Conservation (phyloP, 139 green algal genomes). For the Monoraphidium neglectum region DNA sequence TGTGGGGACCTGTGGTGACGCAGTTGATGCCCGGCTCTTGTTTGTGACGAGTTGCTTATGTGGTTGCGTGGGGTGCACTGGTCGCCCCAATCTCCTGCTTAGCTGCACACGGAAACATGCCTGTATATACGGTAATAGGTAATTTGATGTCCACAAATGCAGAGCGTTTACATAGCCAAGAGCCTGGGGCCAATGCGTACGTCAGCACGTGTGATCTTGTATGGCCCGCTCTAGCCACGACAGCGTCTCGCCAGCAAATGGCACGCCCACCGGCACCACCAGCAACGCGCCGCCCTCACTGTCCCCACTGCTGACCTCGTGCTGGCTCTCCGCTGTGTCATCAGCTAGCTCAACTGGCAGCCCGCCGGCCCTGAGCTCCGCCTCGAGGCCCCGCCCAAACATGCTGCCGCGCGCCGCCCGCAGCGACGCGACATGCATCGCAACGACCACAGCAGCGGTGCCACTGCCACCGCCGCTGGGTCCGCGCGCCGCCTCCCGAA, state of each 20-base stretch:
- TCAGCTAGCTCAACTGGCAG: neutral
- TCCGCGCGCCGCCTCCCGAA: neutral
- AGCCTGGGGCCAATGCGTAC: too few relatives aligned
- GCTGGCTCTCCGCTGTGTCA: neutral
- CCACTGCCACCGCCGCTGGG: neutral
- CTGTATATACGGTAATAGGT: too few relatives aligned
- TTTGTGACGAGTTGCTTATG: too few relatives aligned
- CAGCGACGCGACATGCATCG: neutral
- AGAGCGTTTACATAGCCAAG: too few relatives aligned
- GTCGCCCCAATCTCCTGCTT: too few relatives aligned
- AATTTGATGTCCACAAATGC: too few relatives aligned
- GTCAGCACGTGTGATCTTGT: constrained; percentile 5
- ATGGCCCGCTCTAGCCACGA: neutral
- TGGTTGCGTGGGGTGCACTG: too few relatives aligned
- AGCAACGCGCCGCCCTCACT: neutral
- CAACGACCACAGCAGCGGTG: neutral
- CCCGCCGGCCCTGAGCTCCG: neutral
- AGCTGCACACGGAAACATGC: too few relatives aligned
- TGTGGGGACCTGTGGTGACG: too few relatives aligned
- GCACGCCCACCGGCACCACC: constrained; percentile 14
- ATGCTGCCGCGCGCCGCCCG: too few relatives aligned
- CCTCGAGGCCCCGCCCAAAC: neutral
- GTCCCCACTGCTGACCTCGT: too few relatives aligned
- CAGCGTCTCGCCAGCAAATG: constrained; percentile 10
- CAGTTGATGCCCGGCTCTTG: too few relatives aligned